Evolutionary conservation across 331 rosid species (phyloP), one percentile per base, ranked within the genome.

Genomic region (Rosa hybrid): DNA sequence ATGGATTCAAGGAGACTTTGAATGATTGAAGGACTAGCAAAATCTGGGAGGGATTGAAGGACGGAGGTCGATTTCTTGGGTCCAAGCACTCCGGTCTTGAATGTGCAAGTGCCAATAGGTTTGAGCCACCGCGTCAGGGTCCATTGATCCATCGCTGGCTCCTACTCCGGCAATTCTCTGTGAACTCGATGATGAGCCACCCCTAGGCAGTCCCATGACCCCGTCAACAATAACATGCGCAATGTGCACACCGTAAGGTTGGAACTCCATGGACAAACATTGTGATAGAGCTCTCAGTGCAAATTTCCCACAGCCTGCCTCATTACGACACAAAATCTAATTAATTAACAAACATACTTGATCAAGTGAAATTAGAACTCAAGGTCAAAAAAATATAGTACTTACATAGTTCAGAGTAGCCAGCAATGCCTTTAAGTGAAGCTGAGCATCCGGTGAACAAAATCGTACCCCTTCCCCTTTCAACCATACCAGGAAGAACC

Each of bases 401-500:
- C 70, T 85, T 85, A 93, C 99, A 95, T 57, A 91, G 86, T 64
- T 91, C 90, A 5, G 99, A 74, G 85, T 79, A 86, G 69, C 98
- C 98, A 39, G 94, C 92, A 87, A 82, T 84, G 90, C 97, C 97
- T 34, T 73, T 87, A 4, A 96, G 87, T 69, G 99, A 96, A 79
- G 97, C 93, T 7, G 98, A 90, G 38, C 98, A 96, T 9, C 98
- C 99, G 0, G 97, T 90, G 75, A 96, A 96, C 23, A 96, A 88
- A 89, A 96, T 93, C 8, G 99, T 96, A 6, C 99, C 99, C 21
- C 72, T 91, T 78, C 99, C 96, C 83, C 93, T 91, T 77, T 93
- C 98, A 30, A 96, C 94, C 99, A 96, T 96, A 1, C 96, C 92
- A 10, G 97, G 94, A 68, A 91, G 88, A 74, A 95, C 98, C 99